phyloP scores from a whole-genome alignment of 441 rosid species.

The Arabidopsis lyrata region DNA sequence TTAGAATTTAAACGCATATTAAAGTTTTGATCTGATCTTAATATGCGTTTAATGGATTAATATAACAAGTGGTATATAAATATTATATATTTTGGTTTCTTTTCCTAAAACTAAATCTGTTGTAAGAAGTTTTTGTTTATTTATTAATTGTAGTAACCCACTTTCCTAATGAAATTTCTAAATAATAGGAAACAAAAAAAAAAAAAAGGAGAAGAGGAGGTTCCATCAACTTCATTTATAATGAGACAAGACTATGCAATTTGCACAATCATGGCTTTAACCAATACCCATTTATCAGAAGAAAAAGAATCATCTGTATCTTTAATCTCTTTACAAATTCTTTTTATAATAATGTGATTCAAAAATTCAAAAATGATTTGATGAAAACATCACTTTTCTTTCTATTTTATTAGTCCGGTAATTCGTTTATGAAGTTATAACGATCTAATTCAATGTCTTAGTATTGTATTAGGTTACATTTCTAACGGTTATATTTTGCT shows the following conservation, averaged over 20 bases:
- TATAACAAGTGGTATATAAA: not conserved
- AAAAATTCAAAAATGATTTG: not conserved
- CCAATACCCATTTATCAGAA: slow-evolving; percentile 19
- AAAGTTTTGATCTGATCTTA: not conserved
- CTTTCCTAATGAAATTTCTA: not conserved
- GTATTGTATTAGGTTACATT: not conserved
- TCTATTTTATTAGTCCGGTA: not conserved
- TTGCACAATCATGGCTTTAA: slow-evolving; percentile 31
- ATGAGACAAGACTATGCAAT: slow-evolving; percentile 33
- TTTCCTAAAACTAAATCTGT: not conserved
- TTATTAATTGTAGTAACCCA: not conserved
- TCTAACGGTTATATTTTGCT: slow-evolving; percentile 1
- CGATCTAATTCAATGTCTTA: not conserved
- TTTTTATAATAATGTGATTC: not conserved
- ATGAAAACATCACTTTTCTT: not conserved
- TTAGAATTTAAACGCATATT: too few relatives aligned
- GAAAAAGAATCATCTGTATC: not conserved
- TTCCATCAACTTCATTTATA: slow-evolving; percentile 24
- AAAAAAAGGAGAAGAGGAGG: not conserved
- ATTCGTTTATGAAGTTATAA: not conserved
- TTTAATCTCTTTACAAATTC: not conserved
- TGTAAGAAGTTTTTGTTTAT: not conserved
- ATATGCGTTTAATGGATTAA: not conserved
- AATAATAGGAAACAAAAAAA: not conserved
- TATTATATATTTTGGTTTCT: not conserved